Evolutionary conservation across 805 yeast species (phyloP), one percentile per base, ranked within the genome.

Genomic region (Pichia thaimueangensis): DNA sequence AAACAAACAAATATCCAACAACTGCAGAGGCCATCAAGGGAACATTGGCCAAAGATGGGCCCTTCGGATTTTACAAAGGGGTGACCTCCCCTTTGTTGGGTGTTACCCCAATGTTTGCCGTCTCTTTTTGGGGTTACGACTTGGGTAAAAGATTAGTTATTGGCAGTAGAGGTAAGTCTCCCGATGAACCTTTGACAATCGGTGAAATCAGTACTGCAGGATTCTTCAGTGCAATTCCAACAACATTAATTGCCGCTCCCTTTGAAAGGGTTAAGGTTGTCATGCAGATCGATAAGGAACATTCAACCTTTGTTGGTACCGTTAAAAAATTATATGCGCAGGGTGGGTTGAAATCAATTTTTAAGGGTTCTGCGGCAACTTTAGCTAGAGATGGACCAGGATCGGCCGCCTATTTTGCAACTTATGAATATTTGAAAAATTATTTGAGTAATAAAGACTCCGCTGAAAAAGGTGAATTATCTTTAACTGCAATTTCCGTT

Each of bases 311-410:
- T 13, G 64, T 69, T 12, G 70, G 76, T 24, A 86, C 82, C 3
- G 80, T 88, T 25, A 69, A 68, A 48, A 76, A 78, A 54, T 74
- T 91, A 55, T 78, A 87, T 54, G 69, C 70, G 30, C 78, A 82
- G 35, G 97, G 97, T 27, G 97, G 97, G 23, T 50, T 89, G 20
- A 65, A 73, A 45, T 89, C 97, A 1, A 72, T 93, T 22, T 91
- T 85, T 66, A 86, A 86, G 62, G 98, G 98, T 16, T 84, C 96
- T 0, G 73, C 73, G 13, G 96, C 97, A 3, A 91, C 98, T 1
- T 67, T 91, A 48, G 94, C 96, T 16, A 78, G 98, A 63, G 98
- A 91, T 59, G 97, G 97, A 1, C 97, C 98, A 1, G 98, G 98
- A 2, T 82, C 94, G 13, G 97, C 97, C 0, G 71, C 87, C 24